Evolutionary conservation across 345 rosid species (phyloP), one percentile per base, ranked within the genome.

Genomic region (Nephelium lappaceum): DNA sequence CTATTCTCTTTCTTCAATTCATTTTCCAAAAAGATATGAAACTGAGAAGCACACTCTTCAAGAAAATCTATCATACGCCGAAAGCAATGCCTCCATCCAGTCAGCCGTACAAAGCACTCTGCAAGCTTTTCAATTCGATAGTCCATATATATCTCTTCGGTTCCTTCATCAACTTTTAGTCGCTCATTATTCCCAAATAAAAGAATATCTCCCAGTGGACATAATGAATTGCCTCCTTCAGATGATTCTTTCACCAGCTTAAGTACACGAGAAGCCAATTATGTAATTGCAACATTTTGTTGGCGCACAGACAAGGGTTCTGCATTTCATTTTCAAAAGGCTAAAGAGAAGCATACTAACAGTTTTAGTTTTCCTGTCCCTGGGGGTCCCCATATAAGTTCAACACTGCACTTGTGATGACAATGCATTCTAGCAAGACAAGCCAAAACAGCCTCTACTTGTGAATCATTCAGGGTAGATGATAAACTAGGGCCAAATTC

Each of bases 141-240:
- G 3, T 31, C 36, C 36, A 31, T 31, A 31, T 31, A 31, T 31
- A 31, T 31, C 36, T 31, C 36, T 31, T 31, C 36, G 3, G 36
- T 31, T 31, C 36, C 36, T 31, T 31, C 36, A 31, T 31, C 36
- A 31, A 31, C 36, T 31, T 31, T 31, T 31, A 31, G 36, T 31
- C 36, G 36, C 3, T 31, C 36, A 31, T 31, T 31, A 31, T 31
- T 31, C 36, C 36, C 36, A 31, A 31, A 31, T 31, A 75, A 72
- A n/a, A 80, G 61, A 57, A 83, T 63, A 39, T 75, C 69, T 24
- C 79, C 57, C 57, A 51, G 6, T 51, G 57, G n/a, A 51, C 57
- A 51, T 4, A 51, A 15, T n/a, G 5, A 16, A 51, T 4, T 16
- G 6, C 6, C 57, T 15, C 57, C 57, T 51, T 15, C 57, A 51